Base-by-base conservation (phyloP, 805 yeast species). In the Ascoidea asiatica region DNA sequence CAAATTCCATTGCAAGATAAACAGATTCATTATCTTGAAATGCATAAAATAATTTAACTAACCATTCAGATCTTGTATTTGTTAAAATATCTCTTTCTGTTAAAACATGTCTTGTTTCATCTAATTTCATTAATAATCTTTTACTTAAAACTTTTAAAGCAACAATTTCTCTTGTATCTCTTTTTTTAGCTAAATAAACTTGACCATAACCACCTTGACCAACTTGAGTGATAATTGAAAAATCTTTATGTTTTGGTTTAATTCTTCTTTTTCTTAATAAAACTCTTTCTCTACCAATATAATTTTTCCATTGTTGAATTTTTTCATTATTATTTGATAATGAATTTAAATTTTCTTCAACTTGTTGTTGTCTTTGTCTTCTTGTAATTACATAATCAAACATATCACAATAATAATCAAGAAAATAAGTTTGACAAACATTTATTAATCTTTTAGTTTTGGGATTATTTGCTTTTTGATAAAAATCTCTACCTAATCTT, bases 131-230 rank as follows among this genome's bases (percentile, higher is more conserved):
- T 51, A 90, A 69, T 54, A 89, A 70, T 55, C 81, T 81, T 62
- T 92, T 92, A 61, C 87, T 89, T 57, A 92, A 71, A 13, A 92
- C 85, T 61, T 92, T 92, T 54, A 92, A 69, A 2, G 99, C 99
- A 63, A 96, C 90, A 41, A 92, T 82, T 63, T 92, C 99, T 50
- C 80, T 77, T 1, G 97, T 88, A 57, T 92, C 99, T 52, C 79
- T 81, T 69, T 92, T 92, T 52, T 89, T 75, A 1, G 99, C 97
- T 50, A 92, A 66, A 56, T 86, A 92, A n/a, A 92, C 99, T 64
- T 92, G 97, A 20, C 99, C 99, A 58, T 92, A 92, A 3, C 99
- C 99, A 57, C 99, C 99, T 67, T 92, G 98, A 13, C 99, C 99
- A 29, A 92, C 97, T 66, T 92, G 98, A 1, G 99, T 92, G 52